Conservation (phyloP, 2,329 filamentous ascomycete genomes). For the Lasiodiplodia gonubiensis region DNA sequence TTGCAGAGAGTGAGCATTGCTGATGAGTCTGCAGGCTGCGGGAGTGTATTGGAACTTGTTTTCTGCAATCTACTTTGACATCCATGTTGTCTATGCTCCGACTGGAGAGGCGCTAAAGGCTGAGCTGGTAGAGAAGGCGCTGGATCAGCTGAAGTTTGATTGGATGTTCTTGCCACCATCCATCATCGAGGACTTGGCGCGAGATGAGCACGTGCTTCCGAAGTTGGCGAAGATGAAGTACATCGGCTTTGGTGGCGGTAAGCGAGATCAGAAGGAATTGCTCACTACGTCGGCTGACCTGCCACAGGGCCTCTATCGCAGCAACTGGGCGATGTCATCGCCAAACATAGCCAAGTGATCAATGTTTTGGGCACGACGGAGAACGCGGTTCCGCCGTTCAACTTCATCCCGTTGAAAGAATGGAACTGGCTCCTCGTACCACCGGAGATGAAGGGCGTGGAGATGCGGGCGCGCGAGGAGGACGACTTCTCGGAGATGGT, state of each 20-base stretch:
- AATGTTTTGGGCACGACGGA: conserved; percentile 9
- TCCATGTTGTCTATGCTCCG: neutral
- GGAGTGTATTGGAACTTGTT: neutral
- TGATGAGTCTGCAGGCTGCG: neutral
- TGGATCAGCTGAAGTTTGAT: neutral
- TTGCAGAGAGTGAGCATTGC: neutral
- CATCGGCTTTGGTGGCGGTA: neutral
- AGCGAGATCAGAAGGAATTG: neutral
- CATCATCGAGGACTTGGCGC: neutral
- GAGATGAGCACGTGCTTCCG: neutral
- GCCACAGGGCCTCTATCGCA: neutral
- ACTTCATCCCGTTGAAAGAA: conserved; percentile 58
- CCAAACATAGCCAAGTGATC: neutral
- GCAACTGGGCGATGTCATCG: neutral
- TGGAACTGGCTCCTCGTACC: conserved; percentile 65
- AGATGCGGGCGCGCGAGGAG: neutral
- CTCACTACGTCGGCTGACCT: neutral
- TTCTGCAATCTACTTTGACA: neutral
- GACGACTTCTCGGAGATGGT: conserved; percentile 8
- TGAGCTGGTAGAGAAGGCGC: conserved; percentile 39
- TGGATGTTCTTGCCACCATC: conserved; percentile 2
- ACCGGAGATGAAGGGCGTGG: conserved; percentile 46
- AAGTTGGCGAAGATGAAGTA: neutral
- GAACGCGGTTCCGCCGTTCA: conserved; percentile 62
- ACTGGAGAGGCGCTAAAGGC: conserved; percentile 31